These are phyloP conservation scores for Russula earlei DNA, from an alignment of 768 basidiomycete species.

Conservation along the genomic window DNA sequence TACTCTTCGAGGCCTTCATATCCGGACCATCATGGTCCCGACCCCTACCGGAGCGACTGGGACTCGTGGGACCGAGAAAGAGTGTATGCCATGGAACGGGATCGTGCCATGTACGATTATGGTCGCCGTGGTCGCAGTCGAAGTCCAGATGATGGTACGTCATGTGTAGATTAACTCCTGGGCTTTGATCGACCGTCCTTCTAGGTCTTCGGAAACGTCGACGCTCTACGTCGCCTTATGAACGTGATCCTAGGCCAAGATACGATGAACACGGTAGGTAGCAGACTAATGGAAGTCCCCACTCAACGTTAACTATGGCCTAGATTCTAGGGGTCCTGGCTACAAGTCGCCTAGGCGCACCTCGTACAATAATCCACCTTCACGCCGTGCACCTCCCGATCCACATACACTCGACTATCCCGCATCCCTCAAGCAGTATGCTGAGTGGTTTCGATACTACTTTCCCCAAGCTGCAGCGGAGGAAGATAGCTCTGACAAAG, in stretches of 20 bases:
- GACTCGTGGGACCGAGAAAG: constrained; percentile 68
- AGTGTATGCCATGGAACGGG: constrained; percentile 60
- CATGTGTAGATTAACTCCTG: background rate
- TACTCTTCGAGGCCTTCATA: constrained; percentile 48
- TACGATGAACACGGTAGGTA: constrained; percentile 76
- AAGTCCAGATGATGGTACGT: constrained; percentile 68
- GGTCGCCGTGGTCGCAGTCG: constrained; percentile 65
- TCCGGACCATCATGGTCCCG: constrained; percentile 48
- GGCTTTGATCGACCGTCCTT: background rate
- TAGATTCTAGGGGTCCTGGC: constrained; percentile 55
- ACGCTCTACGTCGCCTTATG: constrained; percentile 70
- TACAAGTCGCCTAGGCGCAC: constrained; percentile 56
- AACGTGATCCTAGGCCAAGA: constrained; percentile 71
- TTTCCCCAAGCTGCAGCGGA: constrained; percentile 69
- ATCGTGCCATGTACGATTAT: constrained; percentile 60
- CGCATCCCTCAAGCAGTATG: constrained; percentile 72
- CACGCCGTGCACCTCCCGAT: constrained; percentile 56
- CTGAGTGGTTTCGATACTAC: constrained; percentile 78
- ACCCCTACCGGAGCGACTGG: constrained; percentile 56
- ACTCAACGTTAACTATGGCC: constrained; percentile 34
- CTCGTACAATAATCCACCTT: constrained; percentile 38
- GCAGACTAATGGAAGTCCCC: background rate
- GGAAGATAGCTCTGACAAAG: constrained; percentile 78
- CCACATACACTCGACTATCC: constrained; percentile 79
- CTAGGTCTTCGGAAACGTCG: constrained; percentile 61